Evolutionary conservation across 495 filamentous ascomycete genomes (phyloP), one percentile per base, ranked within the genome.

Genomic region (Coniosporium apollinis): DNA sequence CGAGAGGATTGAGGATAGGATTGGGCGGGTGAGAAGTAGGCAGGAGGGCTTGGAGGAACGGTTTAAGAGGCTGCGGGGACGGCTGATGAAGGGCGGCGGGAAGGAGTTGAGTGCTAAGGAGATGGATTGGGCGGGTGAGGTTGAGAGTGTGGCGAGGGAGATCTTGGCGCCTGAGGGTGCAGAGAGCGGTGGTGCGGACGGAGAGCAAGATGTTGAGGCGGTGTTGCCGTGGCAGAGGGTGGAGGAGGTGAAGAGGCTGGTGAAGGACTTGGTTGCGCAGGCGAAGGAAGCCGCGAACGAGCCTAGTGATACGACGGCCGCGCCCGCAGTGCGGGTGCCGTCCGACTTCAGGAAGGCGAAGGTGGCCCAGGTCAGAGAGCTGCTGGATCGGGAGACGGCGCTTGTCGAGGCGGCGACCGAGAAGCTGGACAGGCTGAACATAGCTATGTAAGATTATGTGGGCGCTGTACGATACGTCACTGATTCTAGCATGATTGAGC

Each of bases 31-130:
- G 5, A 66, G 19, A 47, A 45, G 66, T 20, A 62, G 56, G 34
- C 77, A 83, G 33, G 51, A 65, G 22, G 51, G 69, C 19, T 62
- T 85, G n/a, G 55, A 58, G 11, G 48, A 60, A 43, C 59, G 79
- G 29, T 66, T 81, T 52, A 72, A 82, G 76, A 34, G 60, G 51
- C 3, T 94, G 35, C 61, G 68, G 24, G 69, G 60, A 45, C 76
- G 65, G 46, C 57, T 82, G 22, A 56, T 64, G 25, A 67, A 68
- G 46, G 51, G 69, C 1, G 62, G 65, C 2, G 73, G 67, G 15
- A 64, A 70, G 8, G 70, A 78, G 36, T 57, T 92, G 24, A 85
- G 76, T 51, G 49, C 44, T 21, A 48, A 50, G 37, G 55, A 57
- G 38, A 17, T 32, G 17, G 48, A 17, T 6, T 54, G 49, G 37